Base-by-base conservation (phyloP, 1,284 basidiomycete species). In the Cutaneotrichosporon curvatum region DNA sequence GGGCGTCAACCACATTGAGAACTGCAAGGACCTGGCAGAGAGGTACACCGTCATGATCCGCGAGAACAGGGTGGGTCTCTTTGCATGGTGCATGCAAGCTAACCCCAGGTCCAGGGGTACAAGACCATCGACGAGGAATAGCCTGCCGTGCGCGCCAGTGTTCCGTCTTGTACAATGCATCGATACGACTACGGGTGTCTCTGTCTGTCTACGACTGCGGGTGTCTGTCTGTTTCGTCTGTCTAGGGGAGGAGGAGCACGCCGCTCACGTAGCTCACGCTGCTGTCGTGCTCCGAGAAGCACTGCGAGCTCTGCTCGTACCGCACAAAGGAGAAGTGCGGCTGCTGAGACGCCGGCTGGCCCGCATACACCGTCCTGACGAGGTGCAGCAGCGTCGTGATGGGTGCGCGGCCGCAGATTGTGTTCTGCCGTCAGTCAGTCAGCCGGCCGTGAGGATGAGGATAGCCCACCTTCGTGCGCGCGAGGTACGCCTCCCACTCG, bases 191-290 rank as follows among this genome's bases (percentile, higher is more conserved):
- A 37, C 15, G 20, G 15, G n/a, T 12, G 25, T n/a, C n/a, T n/a
- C n/a, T n/a, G n/a, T n/a, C n/a, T n/a, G n/a, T n/a, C n/a, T n/a
- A n/a, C n/a, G n/a, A n/a, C n/a, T n/a, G n/a, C n/a, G n/a, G n/a
- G n/a, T n/a, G n/a, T n/a, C n/a, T n/a, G n/a, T n/a, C 42, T 45
- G 28, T 45, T 28, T 20, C 16, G 22, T 11, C 22, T 28, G 20
- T 32, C 23, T 34, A 11, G 23, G 15, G 35, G 30, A 42, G 14
- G 15, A 34, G 42, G 9, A 72, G 54, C 7, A 72, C 54, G 36
- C 68, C 94, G 62, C 88, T 90, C 3, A 91, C 92, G 68, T 98
- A 98, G 67, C 88, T 94, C 30, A 98, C 94, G 63, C 89, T 94
- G 39, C 85, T 88, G 68, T 92, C 89, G 34, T 75, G 73, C 37